A percentile compares a stretch with the other conserved stretches of the same genome.
Conservation (phyloP, 441 rosid genomes). For the Viola pubescens region DNA sequence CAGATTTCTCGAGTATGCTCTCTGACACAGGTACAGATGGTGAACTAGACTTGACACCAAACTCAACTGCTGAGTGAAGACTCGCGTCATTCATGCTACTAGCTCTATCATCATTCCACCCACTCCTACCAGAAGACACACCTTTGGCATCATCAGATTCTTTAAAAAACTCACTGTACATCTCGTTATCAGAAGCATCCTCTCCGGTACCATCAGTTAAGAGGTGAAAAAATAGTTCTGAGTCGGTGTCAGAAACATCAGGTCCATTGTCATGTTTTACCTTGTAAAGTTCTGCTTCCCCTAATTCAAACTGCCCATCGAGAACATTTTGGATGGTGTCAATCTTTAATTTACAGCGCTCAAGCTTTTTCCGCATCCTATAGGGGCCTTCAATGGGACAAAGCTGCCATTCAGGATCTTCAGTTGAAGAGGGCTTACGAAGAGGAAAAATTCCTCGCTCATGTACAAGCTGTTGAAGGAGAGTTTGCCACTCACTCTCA, state of each 20-base stretch:
- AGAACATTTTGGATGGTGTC: constrained; percentile 86
- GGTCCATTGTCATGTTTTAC: constrained; percentile 49
- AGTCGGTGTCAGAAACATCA: constrained; percentile 54
- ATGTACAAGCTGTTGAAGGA: constrained; percentile 97
- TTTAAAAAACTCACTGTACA: constrained; percentile 52
- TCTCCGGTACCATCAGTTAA: constrained; percentile 39
- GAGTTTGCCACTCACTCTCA: constrained; percentile 99
- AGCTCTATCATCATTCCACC: constrained; percentile 80
- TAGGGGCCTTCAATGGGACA: constrained; percentile 99
- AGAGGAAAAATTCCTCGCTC: constrained; percentile 97
- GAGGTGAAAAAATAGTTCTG: constrained; percentile 52
- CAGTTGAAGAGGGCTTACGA: constrained; percentile 45
- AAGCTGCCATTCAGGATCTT: constrained; percentile 98
- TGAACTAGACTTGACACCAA: constrained; percentile 79
- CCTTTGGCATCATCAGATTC: constrained; percentile 44
- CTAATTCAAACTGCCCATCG: constrained; percentile 67
- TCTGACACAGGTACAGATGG: constrained; percentile 71
- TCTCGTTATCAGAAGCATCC: constrained; percentile 37
- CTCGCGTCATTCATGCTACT: constrained; percentile 85
- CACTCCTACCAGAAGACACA: constrained; percentile 50
- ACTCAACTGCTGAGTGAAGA: constrained; percentile 96
- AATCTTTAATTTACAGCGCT: constrained; percentile 73
- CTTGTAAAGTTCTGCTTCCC: constrained; percentile 54
- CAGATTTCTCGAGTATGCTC: constrained; percentile 68
- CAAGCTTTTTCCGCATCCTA: constrained; percentile 99